Conservation (phyloP, 139 green algal species). For the Zygnema circumcarinatum region DNA sequence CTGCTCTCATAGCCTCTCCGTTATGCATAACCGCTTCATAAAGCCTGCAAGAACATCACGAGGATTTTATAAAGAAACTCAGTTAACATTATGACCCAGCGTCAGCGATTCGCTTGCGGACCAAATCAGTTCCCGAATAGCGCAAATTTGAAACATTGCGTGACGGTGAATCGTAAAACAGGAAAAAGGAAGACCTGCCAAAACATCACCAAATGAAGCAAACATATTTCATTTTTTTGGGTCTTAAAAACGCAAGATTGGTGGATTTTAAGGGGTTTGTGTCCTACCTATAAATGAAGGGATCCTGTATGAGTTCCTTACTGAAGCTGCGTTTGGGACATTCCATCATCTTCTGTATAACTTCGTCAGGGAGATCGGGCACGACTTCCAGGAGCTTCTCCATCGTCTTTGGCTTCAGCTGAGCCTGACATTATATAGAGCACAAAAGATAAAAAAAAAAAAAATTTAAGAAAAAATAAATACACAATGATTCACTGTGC, state of each 20-base stretch:
- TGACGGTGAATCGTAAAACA: not conserved
- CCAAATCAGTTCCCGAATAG: too few species aligned
- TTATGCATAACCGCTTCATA: not conserved
- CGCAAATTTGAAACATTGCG: not conserved
- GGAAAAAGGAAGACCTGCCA: not conserved
- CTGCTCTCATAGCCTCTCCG: not conserved
- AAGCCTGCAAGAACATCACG: not conserved
- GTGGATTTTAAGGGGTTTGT: too few species aligned
- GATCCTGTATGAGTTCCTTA: not conserved
- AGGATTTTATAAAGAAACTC: not conserved
- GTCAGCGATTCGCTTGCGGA: too few species aligned
- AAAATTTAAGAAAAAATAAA: too few species aligned
- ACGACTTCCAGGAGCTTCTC: not conserved
- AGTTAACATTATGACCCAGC: not conserved
- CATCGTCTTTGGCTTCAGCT: not conserved
- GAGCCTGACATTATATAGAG: not conserved
- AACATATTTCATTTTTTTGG: not conserved
- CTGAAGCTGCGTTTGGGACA: not conserved
- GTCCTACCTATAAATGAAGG: conserved; percentile 1
- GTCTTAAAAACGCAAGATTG: not conserved
- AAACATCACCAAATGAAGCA: not conserved
- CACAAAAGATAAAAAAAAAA: too few species aligned
- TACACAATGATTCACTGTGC: too few species aligned
- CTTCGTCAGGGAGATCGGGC: not conserved
- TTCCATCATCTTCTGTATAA: not conserved